phyloP scores from a whole-genome alignment of 2,329 filamentous ascomycete genomes.

The Talaromyces islandicus region DNA sequence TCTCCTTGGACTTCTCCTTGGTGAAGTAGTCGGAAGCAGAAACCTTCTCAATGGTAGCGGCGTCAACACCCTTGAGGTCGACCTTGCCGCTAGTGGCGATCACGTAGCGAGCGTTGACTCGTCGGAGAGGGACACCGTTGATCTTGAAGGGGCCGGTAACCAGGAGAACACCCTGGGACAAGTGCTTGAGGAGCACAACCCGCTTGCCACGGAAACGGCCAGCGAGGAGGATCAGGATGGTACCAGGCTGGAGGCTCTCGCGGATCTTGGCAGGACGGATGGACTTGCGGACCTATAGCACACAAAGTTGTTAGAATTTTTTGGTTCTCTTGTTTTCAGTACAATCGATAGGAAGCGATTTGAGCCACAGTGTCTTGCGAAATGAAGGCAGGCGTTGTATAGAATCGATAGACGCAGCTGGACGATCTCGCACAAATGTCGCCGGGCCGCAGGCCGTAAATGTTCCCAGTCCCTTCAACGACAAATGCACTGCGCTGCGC shows the following conservation, averaged over 20 bases:
- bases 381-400: background rate
- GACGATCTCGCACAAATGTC: background rate
- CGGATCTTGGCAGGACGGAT: constrained; percentile 82
- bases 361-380: constrained; percentile 5
- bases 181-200: constrained; percentile 96
- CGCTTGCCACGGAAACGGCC: constrained; percentile 99
- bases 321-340: background rate
- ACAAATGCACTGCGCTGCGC: background rate
- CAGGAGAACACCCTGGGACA: constrained; percentile 95
- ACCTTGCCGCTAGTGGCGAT: constrained; percentile 45
- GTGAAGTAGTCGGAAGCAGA: constrained; percentile 91
- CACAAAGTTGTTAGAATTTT: constrained; percentile 16
- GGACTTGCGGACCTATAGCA: constrained; percentile 81
- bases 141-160: constrained; percentile 99
- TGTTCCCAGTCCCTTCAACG: background rate
- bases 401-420: background rate
- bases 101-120: constrained; percentile 50
- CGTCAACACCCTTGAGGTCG: constrained; percentile 72
- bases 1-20: constrained; percentile 80
- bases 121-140: constrained; percentile 96
- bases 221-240: constrained; percentile 97
- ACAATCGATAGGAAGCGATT: too few species aligned
- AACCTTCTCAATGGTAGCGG: constrained; percentile 69
- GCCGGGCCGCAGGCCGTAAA: background rate
- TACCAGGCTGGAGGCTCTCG: constrained; percentile 84